These are phyloP conservation scores for Pilaira anomala DNA, from an alignment of 192 early-diverging fungal species.

Conservation along the genomic window DNA sequence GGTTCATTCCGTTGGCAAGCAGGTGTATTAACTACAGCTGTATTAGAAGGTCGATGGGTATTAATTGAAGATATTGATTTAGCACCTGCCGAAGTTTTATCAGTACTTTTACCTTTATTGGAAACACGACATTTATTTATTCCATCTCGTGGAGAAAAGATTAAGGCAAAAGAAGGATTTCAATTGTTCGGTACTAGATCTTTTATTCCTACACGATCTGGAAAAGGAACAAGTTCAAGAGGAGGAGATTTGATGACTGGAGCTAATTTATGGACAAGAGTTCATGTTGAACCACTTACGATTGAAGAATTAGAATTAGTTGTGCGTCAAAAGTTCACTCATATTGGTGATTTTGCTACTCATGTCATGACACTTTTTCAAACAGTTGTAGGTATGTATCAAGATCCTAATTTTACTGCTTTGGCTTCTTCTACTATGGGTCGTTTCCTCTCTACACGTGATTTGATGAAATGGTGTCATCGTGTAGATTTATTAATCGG, in stretches of 20 bases:
- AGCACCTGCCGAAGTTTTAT: slow-evolving; percentile 91
- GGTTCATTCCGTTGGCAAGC: slow-evolving; percentile 95
- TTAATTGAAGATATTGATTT: slow-evolving; percentile 97
- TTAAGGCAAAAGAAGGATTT: slow-evolving; percentile 82
- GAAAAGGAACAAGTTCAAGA: slow-evolving; percentile 40
- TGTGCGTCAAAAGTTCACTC: slow-evolving; percentile 51
- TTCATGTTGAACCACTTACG: slow-evolving; percentile 63
- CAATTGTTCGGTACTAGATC: slow-evolving; percentile 87
- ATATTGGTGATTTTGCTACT: slow-evolving; percentile 47
- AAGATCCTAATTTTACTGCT: slow-evolving; percentile 42
- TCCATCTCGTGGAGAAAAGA: slow-evolving; percentile 82
- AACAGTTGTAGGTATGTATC: slow-evolving; percentile 45
- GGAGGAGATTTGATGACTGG: slow-evolving; percentile 49
- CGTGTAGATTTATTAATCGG: slow-evolving; percentile 58
- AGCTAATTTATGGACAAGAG: slow-evolving; percentile 77
- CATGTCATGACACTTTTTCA: slow-evolving; percentile 57
- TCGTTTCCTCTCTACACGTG: slow-evolving; percentile 73
- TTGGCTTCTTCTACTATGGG: slow-evolving; percentile 44
- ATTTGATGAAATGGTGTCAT: slow-evolving; percentile 89
- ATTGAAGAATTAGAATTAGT: slow-evolving; percentile 64
- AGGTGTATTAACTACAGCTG: slow-evolving; percentile 90
- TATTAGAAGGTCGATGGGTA: slow-evolving; percentile 89
- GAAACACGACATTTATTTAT: slow-evolving; percentile 90
- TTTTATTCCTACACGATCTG: slow-evolving; percentile 51
- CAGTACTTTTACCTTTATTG: slow-evolving; percentile 86